These are phyloP conservation scores for Leucosporidium scottii DNA, from an alignment of 768 basidiomycete genomes.

Conservation along the genomic window DNA sequence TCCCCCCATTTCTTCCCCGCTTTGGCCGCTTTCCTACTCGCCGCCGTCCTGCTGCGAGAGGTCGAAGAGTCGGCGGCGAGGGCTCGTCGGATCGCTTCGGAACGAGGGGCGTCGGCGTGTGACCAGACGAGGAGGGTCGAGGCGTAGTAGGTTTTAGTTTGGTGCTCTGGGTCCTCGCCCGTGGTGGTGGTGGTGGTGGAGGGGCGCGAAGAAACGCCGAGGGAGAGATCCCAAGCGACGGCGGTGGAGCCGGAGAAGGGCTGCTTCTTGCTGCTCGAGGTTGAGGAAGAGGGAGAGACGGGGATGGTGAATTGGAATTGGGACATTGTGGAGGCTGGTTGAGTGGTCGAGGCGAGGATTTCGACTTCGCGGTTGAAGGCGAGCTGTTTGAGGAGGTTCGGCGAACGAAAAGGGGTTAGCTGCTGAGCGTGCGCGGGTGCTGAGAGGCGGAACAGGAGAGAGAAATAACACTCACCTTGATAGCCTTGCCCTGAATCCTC, in stretches of 20 bases:
- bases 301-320: constrained; percentile 83
- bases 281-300: constrained; percentile 50
- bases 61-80: too few relatives aligned
- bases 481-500: constrained; percentile 82
- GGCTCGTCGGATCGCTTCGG: constrained; percentile 68
- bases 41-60: too few relatives aligned
- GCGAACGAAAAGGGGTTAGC: constrained; percentile 8
- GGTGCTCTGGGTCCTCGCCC: neutral
- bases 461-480: constrained; percentile 55
- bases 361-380: constrained; percentile 88
- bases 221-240: neutral
- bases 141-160: constrained; percentile 59
- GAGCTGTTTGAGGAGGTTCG: constrained; percentile 49
- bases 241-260: constrained; percentile 9
- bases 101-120: constrained; percentile 82
- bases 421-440: neutral
- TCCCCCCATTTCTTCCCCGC: constrained; percentile 47
- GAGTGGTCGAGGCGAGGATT: constrained; percentile 87
- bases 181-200: neutral
- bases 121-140: constrained; percentile 94
- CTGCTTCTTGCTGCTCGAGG: neutral
- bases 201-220: constrained; percentile 1
- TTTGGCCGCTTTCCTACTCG: constrained; percentile 24
- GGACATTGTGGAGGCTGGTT: constrained; percentile 86
- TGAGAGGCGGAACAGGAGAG: neutral